Base-by-base conservation (phyloP, 441 rosid species). In the Sinapis alba region DNA sequence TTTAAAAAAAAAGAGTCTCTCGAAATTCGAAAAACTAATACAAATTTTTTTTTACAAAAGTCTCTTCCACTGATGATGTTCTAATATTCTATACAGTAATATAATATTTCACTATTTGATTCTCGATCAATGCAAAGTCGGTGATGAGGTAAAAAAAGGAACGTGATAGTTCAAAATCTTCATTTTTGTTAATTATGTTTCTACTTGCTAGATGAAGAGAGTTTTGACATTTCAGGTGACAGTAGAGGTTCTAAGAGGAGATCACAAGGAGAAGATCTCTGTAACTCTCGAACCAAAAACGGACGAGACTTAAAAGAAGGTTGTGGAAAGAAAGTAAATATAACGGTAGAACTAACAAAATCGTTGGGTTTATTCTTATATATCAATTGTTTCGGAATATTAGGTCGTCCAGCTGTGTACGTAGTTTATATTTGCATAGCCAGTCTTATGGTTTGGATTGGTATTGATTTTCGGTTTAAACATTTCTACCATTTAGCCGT, bases 41-140 rank as follows among this genome's bases (percentile, higher is more conserved):
- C n/a, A n/a, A n/a, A n/a, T n/a, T n/a, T n/a, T n/a, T n/a, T n/a
- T n/a, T n/a, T n/a, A n/a, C n/a, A n/a, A n/a, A n/a, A n/a, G n/a
- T n/a, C n/a, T n/a, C n/a, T n/a, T n/a, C n/a, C n/a, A n/a, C n/a
- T n/a, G n/a, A n/a, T n/a, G n/a, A n/a, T n/a, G n/a, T n/a, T n/a
- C n/a, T n/a, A n/a, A n/a, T n/a, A n/a, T n/a, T n/a, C n/a, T n/a
- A n/a, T n/a, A n/a, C n/a, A n/a, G n/a, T n/a, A n/a, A n/a, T n/a
- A n/a, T n/a, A n/a, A n/a, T n/a, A n/a, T n/a, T n/a, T n/a, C n/a
- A n/a, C n/a, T n/a, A n/a, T n/a, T n/a, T n/a, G 86, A 87, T 89
- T 84, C 97, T 96, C 76, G 97, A 96, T 84, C 97, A 93, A 74
- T 91, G 99, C 84, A 81, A 89, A 78, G 97, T 96, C 71, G 98